These are phyloP conservation scores for Sarcocystis neurona DNA, from an alignment of 169 alveolate genomes.

Conservation along the genomic window DNA sequence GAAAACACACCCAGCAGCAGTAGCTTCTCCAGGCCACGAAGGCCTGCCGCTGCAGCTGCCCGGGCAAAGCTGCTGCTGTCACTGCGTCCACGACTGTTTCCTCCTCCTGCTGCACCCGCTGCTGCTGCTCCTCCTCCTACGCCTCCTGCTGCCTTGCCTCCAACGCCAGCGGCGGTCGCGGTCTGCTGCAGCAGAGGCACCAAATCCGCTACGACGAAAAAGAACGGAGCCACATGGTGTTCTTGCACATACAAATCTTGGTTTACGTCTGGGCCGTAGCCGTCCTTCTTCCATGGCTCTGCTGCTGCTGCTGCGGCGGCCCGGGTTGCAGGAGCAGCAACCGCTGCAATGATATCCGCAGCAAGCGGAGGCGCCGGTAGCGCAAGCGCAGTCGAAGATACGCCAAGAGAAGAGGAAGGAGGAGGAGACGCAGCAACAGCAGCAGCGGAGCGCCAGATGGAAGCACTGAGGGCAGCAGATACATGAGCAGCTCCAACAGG, in stretches of 20 bases:
- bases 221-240: neutral
- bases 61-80: too few relatives aligned
- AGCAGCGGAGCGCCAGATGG: neutral
- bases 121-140: too few relatives aligned
- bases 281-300: neutral
- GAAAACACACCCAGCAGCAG: too few relatives aligned
- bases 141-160: too few relatives aligned
- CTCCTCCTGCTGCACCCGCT: too few relatives aligned
- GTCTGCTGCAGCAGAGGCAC: neutral
- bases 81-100: too few relatives aligned
- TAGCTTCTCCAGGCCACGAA: too few relatives aligned
- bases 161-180: slow-evolving; percentile 30
- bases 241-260: neutral
- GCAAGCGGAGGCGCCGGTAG: neutral
- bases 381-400: neutral
- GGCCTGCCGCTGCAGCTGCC: too few relatives aligned
- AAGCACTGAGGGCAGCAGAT: neutral
- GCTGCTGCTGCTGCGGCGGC: neutral
- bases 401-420: neutral
- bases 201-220: slow-evolving; percentile 1
- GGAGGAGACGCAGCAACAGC: neutral
- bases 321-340: neutral
- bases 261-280: neutral
- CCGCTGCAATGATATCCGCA: neutral
- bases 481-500: neutral